Evolutionary conservation across 441 rosid genomes (phyloP), one percentile per base, ranked within the genome.

Genomic region (Mallotus japonicus): DNA sequence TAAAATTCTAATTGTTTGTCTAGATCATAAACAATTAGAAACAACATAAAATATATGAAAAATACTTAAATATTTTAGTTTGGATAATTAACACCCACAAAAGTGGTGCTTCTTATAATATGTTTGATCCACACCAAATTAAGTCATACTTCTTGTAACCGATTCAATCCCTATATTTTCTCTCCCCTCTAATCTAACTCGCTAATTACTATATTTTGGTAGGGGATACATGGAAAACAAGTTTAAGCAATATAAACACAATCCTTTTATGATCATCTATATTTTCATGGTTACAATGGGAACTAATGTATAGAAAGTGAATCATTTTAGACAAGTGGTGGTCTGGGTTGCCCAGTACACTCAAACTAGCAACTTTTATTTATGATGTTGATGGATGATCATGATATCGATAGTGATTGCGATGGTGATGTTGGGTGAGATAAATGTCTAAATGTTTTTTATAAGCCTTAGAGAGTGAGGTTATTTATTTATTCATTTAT

Each of bases 311-410:
- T 6, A 2, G 2, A 9, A 55, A 63, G 8, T 20, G 34, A 19
- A 50, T 37, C 4, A 60, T 28, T 40, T 49, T 51, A 47, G 46
- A 62, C 54, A 62, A 56, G 44, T 22, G 17, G 40, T 17, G 64
- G 59, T 65, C 54, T 72, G 62, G 47, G 56, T 68, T 57, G 42
- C 63, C 66, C 73, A 71, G 71, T 70, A 24, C 28, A 58, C 54
- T 58, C 65, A 28, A 70, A 46, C 58, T 59, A 71, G 71, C 75
- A 75, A 51, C 80, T 84, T 83, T 78, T 76, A 70, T 40, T 28
- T 5, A 61, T 73, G 83, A 83, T 76, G 79, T 62, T 76, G 89
- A 84, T 84, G 85, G 82, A 55, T 78, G 84, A 77, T 70, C 67
- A 76, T 68, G 51, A 46, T 56, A 17, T 16, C 16, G 49, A 37